Evolutionary conservation across 2,329 filamentous ascomycete genomes (phyloP).

Genomic region (Nemania abortiva): DNA sequence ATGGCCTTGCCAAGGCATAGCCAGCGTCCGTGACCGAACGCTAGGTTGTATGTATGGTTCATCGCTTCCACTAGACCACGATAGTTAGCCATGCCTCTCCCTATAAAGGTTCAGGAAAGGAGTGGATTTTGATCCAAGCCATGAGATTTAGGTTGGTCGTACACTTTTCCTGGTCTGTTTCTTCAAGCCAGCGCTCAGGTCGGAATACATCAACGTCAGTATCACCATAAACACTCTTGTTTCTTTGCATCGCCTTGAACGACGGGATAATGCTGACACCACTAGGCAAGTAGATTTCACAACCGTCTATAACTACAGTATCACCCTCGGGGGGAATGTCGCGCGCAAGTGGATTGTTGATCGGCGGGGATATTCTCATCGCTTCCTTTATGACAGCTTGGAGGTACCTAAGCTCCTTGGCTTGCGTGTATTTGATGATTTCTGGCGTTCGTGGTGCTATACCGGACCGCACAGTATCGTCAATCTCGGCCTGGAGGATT

Average conservation of each 20-base stretch:
- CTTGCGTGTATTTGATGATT: slow-evolving; percentile 46
- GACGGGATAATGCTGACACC: slow-evolving; percentile 29
- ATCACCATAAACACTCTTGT: slow-evolving; percentile 31
- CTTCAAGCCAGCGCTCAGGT: slow-evolving; percentile 40
- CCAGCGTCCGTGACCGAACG: slow-evolving; percentile 38
- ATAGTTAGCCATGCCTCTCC: slow-evolving; percentile 2
- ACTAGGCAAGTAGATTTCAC: slow-evolving; percentile 29
- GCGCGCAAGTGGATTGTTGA: slow-evolving; percentile 40
- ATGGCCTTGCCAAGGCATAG: slow-evolving; percentile 37
- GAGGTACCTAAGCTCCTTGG: slow-evolving; percentile 53
- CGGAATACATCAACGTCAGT: slow-evolving; percentile 37
- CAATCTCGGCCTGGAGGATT: slow-evolving; percentile 57
- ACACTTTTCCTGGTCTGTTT: slow-evolving; percentile 28
- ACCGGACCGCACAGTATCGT: slow-evolving; percentile 50
- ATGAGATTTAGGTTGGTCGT: not conserved
- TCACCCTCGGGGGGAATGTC: slow-evolving; percentile 36
- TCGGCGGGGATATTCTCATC: slow-evolving; percentile 53
- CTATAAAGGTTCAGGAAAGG: not conserved
- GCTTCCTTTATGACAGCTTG: slow-evolving; percentile 57
- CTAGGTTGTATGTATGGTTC: slow-evolving; percentile 24
- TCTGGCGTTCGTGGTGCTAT: slow-evolving; percentile 53
- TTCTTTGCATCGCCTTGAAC: slow-evolving; percentile 32
- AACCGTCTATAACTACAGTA: slow-evolving; percentile 21
- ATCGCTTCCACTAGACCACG: slow-evolving; percentile 31
- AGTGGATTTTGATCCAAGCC: not conserved